These are phyloP conservation scores for Torulaspora quercuum DNA, from an alignment of 805 yeast genomes.

Conservation along the genomic window DNA sequence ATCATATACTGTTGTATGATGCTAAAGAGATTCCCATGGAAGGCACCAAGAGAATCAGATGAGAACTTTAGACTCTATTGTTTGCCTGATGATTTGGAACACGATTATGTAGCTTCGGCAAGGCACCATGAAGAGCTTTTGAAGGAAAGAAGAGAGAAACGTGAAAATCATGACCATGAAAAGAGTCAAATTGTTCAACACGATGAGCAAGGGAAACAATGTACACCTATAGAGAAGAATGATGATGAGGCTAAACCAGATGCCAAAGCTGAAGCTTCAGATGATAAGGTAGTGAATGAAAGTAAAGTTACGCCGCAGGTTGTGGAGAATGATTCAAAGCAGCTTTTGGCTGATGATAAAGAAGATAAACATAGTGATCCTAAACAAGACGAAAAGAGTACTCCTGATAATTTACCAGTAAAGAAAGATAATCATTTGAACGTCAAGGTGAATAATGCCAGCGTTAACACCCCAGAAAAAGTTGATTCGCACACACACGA, in stretches of 20 bases:
- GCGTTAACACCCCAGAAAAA: not conserved
- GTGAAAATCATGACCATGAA: conserved; percentile 20
- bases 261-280: not conserved
- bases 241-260: conserved; percentile 5
- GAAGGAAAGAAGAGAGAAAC: conserved; percentile 41
- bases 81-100: conserved; percentile 67
- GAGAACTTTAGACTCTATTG: conserved; percentile 66
- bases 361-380: conserved; percentile 1
- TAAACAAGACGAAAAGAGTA: conserved; percentile 3
- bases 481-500: conserved; percentile 14
- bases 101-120: conserved; percentile 70
- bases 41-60: conserved; percentile 67
- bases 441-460: not conserved
- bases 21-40: conserved; percentile 83
- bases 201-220: conserved; percentile 10
- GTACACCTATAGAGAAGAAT: conserved; percentile 9
- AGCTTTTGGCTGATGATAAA: conserved; percentile 3
- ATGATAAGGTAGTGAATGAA: not conserved
- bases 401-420: too few relatives aligned
- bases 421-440: conserved; percentile 3
- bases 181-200: conserved; percentile 15
- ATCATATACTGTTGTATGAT: conserved; percentile 87
- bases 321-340: conserved; percentile 1
- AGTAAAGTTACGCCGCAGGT: not conserved
- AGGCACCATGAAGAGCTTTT: conserved; percentile 64